A percentile compares a stretch with the other conserved stretches of the same genome.
Evolutionary conservation across 23 red algal genomes (phyloP).

Genomic region (Chondrus crispus): DNA sequence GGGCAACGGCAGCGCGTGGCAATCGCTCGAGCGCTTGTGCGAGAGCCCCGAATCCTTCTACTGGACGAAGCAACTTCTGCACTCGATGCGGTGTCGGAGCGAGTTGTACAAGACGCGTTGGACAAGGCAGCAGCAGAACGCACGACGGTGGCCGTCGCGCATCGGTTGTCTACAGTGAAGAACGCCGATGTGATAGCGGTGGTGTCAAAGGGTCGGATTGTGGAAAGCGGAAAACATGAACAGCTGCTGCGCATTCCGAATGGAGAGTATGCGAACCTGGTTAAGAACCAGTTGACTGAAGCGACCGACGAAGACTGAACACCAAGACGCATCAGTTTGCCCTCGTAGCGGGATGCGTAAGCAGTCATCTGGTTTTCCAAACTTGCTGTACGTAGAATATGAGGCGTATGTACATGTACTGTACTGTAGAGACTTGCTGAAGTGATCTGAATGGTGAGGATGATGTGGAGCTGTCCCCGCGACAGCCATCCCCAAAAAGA

Average conservation of each 20-base stretch:
- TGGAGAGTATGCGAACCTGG: conserved; percentile 74
- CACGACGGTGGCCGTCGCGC: conserved; percentile 92
- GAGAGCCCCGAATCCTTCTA: conserved; percentile 77
- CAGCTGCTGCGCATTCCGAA: conserved; percentile 70
- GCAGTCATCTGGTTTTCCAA: too few relatives aligned
- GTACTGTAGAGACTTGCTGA: too few relatives aligned
- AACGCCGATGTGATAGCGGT: conserved; percentile 87
- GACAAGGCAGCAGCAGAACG: conserved; percentile 54
- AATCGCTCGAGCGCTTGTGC: conserved; percentile 89
- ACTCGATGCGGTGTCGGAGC: conserved; percentile 81
- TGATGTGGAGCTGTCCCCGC: too few relatives aligned
- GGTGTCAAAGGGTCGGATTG: conserved; percentile 73
- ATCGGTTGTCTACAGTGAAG: conserved; percentile 89
- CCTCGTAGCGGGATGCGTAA: too few relatives aligned
- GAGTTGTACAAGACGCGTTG: conserved; percentile 84
- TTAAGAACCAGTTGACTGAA: conserved; percentile 61
- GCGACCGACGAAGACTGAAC: conserved; percentile 15
- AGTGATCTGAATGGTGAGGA: too few relatives aligned
- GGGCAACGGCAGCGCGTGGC: conserved; percentile 93
- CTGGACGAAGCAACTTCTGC: conserved; percentile 90
- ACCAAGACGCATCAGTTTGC: too few relatives aligned
- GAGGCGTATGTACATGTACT: too few relatives aligned
- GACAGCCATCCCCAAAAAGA: too few relatives aligned
- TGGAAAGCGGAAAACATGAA: conserved; percentile 84
- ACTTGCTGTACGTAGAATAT: too few relatives aligned